phyloP scores from a whole-genome alignment of 1,284 basidiomycete genomes.

The Ganoderma resinaceum region DNA sequence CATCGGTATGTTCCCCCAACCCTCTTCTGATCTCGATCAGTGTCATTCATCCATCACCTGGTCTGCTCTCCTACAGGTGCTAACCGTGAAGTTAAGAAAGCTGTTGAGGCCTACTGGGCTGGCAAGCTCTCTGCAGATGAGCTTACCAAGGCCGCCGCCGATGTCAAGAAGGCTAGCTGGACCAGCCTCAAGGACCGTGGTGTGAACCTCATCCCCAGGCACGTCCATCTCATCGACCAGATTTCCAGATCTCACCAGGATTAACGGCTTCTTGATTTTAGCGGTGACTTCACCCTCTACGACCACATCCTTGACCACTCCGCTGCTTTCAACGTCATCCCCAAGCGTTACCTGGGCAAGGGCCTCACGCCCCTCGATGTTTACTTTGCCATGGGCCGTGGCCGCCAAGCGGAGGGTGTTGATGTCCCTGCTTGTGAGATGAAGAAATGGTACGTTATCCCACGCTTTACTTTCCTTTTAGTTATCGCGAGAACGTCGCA shows the following conservation, averaged over 20 bases:
- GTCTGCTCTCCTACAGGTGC: conserved; percentile 59
- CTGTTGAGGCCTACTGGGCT: conserved; percentile 98
- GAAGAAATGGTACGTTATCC: conserved; percentile 88
- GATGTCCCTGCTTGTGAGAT: conserved; percentile 99
- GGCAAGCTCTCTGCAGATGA: conserved; percentile 92
- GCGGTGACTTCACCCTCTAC: conserved; percentile 98
- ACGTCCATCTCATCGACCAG: conserved; percentile 36
- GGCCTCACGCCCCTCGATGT: conserved; percentile 92
- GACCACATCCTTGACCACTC: conserved; percentile 99
- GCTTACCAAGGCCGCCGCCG: conserved; percentile 88
- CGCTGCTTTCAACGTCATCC: conserved; percentile 96
- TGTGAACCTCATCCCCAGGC: conserved; percentile 95
- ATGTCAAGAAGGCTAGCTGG: conserved; percentile 94
- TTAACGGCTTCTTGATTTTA: conserved; percentile 43
- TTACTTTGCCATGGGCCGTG: conserved; percentile 99
- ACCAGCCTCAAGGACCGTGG: conserved; percentile 86
- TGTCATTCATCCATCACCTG: conserved; percentile 14
- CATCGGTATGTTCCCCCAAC: conserved; percentile 70
- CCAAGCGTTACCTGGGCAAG: conserved; percentile 91
- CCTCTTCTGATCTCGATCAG: conserved; percentile 5
- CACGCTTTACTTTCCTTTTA: neutral
- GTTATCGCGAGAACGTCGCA: neutral
- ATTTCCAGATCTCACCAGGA: conserved; percentile 15
- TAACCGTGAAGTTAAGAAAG: conserved; percentile 98
- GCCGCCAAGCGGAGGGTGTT: conserved; percentile 92